Evolutionary conservation across 176 grass and related monocot species (phyloP).

Genomic region (Dactylis glomerata): DNA sequence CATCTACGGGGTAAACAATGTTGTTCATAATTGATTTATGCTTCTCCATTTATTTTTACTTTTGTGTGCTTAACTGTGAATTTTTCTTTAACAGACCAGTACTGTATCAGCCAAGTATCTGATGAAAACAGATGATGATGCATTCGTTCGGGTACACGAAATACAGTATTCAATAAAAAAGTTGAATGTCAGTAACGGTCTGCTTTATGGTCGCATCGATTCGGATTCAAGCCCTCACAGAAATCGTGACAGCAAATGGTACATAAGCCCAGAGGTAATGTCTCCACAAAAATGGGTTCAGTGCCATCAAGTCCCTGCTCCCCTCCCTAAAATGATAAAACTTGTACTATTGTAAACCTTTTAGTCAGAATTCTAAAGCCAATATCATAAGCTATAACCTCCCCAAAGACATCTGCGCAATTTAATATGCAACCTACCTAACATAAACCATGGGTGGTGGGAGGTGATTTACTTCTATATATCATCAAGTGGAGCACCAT

Average conservation of each 20-base stretch:
- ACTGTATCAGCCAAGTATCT: constrained; percentile 69
- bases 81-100: constrained; percentile 47
- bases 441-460: neutral
- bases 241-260: constrained; percentile 88
- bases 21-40: neutral
- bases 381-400: neutral
- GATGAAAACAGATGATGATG: constrained; percentile 99
- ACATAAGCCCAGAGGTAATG: constrained; percentile 71
- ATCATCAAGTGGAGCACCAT: neutral
- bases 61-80: constrained; percentile 3
- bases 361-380: neutral
- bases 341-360: neutral
- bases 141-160: constrained; percentile 93
- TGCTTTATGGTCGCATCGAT: constrained; percentile 89
- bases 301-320: neutral
- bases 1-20: constrained; percentile 75
- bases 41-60: constrained; percentile 14
- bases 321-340: neutral
- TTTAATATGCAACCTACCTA: neutral
- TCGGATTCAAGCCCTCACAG: constrained; percentile 62
- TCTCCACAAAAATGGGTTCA: constrained; percentile 14
- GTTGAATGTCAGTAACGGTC: constrained; percentile 56
- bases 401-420: neutral
- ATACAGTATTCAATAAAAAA: constrained; percentile 56
- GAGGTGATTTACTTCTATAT: neutral